phyloP scores from a whole-genome alignment of 345 rosid species.

The Psidium friedrichsthalianum region DNA sequence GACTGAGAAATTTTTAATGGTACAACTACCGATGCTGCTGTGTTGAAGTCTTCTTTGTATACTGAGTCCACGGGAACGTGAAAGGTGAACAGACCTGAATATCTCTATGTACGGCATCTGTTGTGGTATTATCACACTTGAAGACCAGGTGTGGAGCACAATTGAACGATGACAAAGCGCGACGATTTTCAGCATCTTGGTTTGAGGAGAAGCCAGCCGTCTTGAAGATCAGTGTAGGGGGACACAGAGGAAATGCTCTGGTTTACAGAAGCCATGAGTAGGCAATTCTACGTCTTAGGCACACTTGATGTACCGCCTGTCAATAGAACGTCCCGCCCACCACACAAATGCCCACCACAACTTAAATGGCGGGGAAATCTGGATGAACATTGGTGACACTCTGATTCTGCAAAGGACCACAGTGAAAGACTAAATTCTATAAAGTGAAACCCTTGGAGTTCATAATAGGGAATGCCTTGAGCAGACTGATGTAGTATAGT shows the following conservation, averaged over 20 bases:
- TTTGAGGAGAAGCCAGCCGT: constrained; percentile 30
- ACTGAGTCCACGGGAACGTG: constrained; percentile 87
- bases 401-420: constrained; percentile 61
- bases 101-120: too few species aligned
- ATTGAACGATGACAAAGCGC: constrained; percentile 12
- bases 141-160: constrained; percentile 52
- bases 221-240: constrained; percentile 24
- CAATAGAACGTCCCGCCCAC: constrained; percentile 27
- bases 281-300: constrained; percentile 58
- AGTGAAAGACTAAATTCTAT: constrained; percentile 71
- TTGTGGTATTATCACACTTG: constrained; percentile 40
- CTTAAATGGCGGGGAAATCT: constrained; percentile 21
- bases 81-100: too few species aligned
- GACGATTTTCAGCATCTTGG: constrained; percentile 27
- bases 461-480: constrained; percentile 22
- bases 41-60: too few species aligned
- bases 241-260: constrained; percentile 24
- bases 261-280: constrained; percentile 26
- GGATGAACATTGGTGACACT: constrained; percentile 42
- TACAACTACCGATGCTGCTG: too few species aligned
- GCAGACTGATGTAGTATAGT: constrained; percentile 12
- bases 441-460: constrained; percentile 54
- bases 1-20: too few species aligned
- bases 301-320: constrained; percentile 15
- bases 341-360: too few species aligned